Percentiles rank a stretch among this genome's conserved stretches.
phyloP scores from a whole-genome alignment of 768 basidiomycete genomes.

The Exidia glandulosa region DNA sequence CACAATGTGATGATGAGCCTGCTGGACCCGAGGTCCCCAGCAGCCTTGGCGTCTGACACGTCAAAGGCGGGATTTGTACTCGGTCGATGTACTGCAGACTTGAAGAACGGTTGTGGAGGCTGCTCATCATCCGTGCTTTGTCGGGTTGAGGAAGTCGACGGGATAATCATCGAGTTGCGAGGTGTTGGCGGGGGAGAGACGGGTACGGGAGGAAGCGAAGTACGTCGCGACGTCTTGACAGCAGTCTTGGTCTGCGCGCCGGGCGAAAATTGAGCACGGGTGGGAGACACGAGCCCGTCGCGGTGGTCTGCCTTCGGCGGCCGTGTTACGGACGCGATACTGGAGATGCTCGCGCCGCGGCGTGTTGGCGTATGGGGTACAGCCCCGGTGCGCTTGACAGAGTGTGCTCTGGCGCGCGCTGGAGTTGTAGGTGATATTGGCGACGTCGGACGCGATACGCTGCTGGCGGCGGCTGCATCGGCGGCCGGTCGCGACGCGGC shows the following conservation, averaged over 20 bases:
- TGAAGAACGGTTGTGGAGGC: slow-evolving; percentile 43
- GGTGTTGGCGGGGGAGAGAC: slow-evolving; percentile 1
- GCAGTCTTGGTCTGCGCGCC: slow-evolving; percentile 5
- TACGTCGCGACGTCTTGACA: background rate
- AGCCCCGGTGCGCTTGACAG: background rate
- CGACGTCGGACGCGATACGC: slow-evolving; percentile 12
- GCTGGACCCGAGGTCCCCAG: slow-evolving; percentile 15
- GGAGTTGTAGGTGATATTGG: slow-evolving; percentile 1
- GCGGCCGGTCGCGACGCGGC: background rate
- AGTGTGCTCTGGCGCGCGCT: background rate
- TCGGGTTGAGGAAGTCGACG: background rate
- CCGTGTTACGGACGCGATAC: background rate
- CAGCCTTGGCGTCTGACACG: background rate
- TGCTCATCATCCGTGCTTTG: no score
- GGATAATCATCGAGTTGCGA: slow-evolving; percentile 14
- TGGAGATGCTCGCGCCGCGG: background rate
- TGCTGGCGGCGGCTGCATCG: background rate
- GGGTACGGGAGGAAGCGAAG: background rate
- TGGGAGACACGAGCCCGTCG: slow-evolving; percentile 18
- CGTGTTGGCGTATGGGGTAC: background rate
- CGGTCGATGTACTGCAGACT: slow-evolving; percentile 69
- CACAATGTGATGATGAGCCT: slow-evolving; percentile 1
- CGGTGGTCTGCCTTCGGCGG: slow-evolving; percentile 5
- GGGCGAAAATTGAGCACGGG: no score
- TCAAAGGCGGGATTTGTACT: slow-evolving; percentile 74